Evolutionary conservation across 2,329 filamentous ascomycete species (phyloP).

Genomic region (Orbilia quercus): DNA sequence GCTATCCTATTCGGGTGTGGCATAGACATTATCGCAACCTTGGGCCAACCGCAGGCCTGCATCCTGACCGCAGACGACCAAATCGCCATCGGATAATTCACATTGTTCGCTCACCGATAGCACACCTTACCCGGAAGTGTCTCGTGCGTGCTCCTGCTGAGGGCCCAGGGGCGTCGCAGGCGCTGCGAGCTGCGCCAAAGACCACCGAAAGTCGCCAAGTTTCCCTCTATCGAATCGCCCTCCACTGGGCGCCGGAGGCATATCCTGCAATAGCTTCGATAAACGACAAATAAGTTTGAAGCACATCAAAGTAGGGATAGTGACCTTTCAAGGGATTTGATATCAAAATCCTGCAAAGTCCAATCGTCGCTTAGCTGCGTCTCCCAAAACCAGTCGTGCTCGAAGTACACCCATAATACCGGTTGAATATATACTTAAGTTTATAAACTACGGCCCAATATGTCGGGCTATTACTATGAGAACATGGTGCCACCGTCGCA

Average conservation of each 20-base stretch:
- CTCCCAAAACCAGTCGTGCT: no score
- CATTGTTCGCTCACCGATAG: constrained; percentile 9
- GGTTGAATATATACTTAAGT: constrained; percentile 47
- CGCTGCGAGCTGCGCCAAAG: constrained; percentile 49
- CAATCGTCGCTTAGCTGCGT: constrained; percentile 34
- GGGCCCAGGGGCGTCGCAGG: constrained; percentile 21
- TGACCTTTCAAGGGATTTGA: constrained; percentile 27
- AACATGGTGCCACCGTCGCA: constrained; percentile 41
- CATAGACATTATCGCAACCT: constrained; percentile 48
- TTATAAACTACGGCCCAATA: constrained; percentile 33
- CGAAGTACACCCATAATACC: constrained; percentile 14
- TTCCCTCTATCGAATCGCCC: constrained; percentile 26
- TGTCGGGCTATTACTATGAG: constrained; percentile 42
- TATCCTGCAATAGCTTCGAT: constrained; percentile 3
- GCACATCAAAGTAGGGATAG: not conserved
- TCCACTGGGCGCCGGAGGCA: constrained; percentile 48
- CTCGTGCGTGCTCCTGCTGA: constrained; percentile 33
- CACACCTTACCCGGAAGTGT: constrained; percentile 26
- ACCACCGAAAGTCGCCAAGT: constrained; percentile 38
- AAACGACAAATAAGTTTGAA: constrained; percentile 30
- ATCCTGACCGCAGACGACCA: constrained; percentile 22
- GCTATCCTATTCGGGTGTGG: constrained; percentile 33
- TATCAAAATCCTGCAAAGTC: constrained; percentile 38
- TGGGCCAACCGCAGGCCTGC: constrained; percentile 21
- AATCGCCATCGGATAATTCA: constrained; percentile 22